Evolutionary conservation across 2,329 filamentous ascomycete species (phyloP).

Genomic region (Escovopsis sp.): DNA sequence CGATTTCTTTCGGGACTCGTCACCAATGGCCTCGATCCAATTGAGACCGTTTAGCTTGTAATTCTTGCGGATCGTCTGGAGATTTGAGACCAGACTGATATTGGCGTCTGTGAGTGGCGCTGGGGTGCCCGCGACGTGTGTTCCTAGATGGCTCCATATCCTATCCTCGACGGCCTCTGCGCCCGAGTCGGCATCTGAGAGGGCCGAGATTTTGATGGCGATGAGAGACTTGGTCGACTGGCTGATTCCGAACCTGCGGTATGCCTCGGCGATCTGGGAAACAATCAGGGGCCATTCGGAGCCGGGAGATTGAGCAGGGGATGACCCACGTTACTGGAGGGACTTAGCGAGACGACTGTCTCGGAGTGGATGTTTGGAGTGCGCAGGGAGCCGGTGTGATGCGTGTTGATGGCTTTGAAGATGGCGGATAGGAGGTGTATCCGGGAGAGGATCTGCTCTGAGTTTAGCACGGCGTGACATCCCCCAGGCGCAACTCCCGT

Average conservation of each 20-base stretch:
- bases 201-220: slow-evolving; percentile 60
- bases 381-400: slow-evolving; percentile 46
- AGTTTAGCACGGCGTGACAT: neutral
- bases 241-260: slow-evolving; percentile 72
- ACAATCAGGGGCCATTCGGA: slow-evolving; percentile 3
- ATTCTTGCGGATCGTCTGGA: slow-evolving; percentile 60
- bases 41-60: slow-evolving; percentile 65
- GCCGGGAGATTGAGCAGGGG: neutral
- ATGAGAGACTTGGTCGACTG: slow-evolving; percentile 59
- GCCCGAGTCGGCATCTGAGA: slow-evolving; percentile 27
- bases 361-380: slow-evolving; percentile 84
- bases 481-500: neutral
- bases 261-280: slow-evolving; percentile 72
- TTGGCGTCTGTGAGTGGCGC: slow-evolving; percentile 47
- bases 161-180: slow-evolving; percentile 25
- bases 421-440: slow-evolving; percentile 60
- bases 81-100: slow-evolving; percentile 46
- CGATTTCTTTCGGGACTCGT: slow-evolving; percentile 27
- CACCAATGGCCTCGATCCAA: slow-evolving; percentile 31
- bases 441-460: slow-evolving; percentile 49
- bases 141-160: slow-evolving; percentile 43
- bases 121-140: slow-evolving; percentile 46
- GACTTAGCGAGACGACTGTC: slow-evolving; percentile 64
- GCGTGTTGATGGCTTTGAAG: slow-evolving; percentile 60
- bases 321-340: slow-evolving; percentile 64